Evolutionary conservation across 2,329 filamentous ascomycete species (phyloP), one percentile per base, ranked within the genome.

Genomic region (Colletotrichum sp.): DNA sequence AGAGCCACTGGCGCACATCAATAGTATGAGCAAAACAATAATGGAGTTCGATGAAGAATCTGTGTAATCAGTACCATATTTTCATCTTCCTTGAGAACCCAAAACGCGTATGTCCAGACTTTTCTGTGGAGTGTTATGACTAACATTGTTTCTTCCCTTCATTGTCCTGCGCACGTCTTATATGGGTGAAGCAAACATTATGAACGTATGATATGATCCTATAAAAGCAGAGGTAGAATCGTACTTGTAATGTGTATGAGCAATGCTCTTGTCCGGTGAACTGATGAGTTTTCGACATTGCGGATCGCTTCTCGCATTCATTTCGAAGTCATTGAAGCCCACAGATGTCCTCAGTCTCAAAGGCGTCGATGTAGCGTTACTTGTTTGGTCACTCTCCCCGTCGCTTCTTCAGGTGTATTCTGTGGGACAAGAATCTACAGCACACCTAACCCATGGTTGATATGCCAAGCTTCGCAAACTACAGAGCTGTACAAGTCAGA

Each of bases 301-400:
- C 18, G 0, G 1, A 44, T 18, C 18, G 18, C 6, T 44, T 0
- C 39, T n/a, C 39, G 18, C 18, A 18, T n/a, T 2, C 1, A n/a
- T n/a, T 10, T 18, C 16, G 39, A 10, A 44, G 18, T 9, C 18
- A 44, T n/a, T 3, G 10, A 21, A 21, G n/a, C 5, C 44, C 18
- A 49, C 18, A 49, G 6, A 49, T 3, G 10, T 7, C 9, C 10
- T 0, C 44, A 49, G 6, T 21, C 44, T 49, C 6, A 49, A 12
- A 12, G 10, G 4, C 10, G 3, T 21, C 5, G 9, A n/a, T 18
- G 10, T 12, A 21, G 18, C 1, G 6, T 21, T 12, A 4, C 4
- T 12, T 49, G 8, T 21, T 12, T 13, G 10, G 0, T 12, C 18
- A 4, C 6, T 49, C 3, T 49, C 44, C 18, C 44, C n/a, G 6